These are phyloP conservation scores for Isatis tinctoria DNA, from an alignment of 345 rosid genomes.

Conservation along the genomic window DNA sequence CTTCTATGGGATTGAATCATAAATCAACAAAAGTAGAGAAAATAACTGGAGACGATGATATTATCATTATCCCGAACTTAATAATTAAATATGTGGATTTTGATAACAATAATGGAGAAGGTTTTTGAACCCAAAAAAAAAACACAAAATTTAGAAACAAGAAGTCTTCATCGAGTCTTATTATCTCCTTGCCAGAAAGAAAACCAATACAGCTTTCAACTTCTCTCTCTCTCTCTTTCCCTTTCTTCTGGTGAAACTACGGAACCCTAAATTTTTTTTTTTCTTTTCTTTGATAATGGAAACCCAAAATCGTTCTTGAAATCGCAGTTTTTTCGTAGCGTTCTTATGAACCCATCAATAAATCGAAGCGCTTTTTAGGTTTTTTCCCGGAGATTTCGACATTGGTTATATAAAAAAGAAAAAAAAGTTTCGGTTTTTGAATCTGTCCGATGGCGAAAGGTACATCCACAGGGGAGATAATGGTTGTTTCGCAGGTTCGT, in stretches of 20 bases:
- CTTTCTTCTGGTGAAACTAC: slow-evolving; percentile 9
- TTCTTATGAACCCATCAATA: background rate
- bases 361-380: slow-evolving; percentile 9
- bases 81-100: too few relatives aligned
- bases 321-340: background rate
- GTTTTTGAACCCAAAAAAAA: too few relatives aligned
- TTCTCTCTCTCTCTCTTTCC: slow-evolving; percentile 1
- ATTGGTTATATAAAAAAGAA: background rate
- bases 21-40: background rate
- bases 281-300: background rate
- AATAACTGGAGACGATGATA: background rate
- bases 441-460: slow-evolving; percentile 50
- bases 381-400: background rate
- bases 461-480: slow-evolving; percentile 45
- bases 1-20: background rate
- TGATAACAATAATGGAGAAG: too few relatives aligned
- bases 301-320: background rate
- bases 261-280: slow-evolving; percentile 21
- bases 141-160: background rate
- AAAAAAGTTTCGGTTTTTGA: background rate
- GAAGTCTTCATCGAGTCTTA: background rate
- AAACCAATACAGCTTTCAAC: slow-evolving; percentile 4
- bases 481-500: slow-evolving; percentile 57
- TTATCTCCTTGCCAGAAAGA: background rate
- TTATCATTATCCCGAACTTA: too few relatives aligned